Conservation (phyloP, 129 eudicot species). For the Ambrosia artemisiifolia region DNA sequence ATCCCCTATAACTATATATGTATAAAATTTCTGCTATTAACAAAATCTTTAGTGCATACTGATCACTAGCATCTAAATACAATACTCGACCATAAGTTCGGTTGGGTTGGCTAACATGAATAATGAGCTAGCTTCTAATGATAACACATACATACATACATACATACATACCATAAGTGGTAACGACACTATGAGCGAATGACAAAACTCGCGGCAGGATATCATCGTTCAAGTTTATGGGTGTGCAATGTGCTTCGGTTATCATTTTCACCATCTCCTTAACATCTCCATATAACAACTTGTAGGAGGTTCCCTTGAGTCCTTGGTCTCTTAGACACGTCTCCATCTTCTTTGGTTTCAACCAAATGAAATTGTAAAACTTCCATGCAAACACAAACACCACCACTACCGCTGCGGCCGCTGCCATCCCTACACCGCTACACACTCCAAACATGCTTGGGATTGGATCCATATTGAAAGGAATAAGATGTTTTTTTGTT, state of each 20-base stretch:
- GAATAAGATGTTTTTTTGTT: not conserved
- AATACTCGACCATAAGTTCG: too few relatives aligned
- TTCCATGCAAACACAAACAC: constrained; percentile 5
- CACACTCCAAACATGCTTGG: constrained; percentile 1
- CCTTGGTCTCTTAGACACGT: constrained; percentile 27
- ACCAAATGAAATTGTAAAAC: constrained; percentile 22
- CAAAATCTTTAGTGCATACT: too few relatives aligned
- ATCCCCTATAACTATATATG: too few relatives aligned
- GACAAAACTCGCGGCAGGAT: constrained; percentile 22
- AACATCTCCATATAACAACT: constrained; percentile 25
- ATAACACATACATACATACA: not conserved
- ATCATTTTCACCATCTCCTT: constrained; percentile 27
- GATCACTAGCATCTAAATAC: too few relatives aligned
- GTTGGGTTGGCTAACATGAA: too few relatives aligned
- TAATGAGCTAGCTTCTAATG: not conserved
- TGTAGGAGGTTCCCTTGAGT: constrained; percentile 23
- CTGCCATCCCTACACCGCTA: constrained; percentile 3
- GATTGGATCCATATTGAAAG: constrained; percentile 20
- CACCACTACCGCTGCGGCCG: not conserved
- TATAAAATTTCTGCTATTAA: too few relatives aligned
- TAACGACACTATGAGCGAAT: not conserved
- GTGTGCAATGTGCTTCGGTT: constrained; percentile 13
- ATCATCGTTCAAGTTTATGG: constrained; percentile 24
- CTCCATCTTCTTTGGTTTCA: constrained; percentile 25
- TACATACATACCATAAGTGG: constrained; percentile 16